Evolutionary conservation across 148 eudicot species (phyloP), one percentile per base, ranked within the genome.

Genomic region (Cornus suecica): DNA sequence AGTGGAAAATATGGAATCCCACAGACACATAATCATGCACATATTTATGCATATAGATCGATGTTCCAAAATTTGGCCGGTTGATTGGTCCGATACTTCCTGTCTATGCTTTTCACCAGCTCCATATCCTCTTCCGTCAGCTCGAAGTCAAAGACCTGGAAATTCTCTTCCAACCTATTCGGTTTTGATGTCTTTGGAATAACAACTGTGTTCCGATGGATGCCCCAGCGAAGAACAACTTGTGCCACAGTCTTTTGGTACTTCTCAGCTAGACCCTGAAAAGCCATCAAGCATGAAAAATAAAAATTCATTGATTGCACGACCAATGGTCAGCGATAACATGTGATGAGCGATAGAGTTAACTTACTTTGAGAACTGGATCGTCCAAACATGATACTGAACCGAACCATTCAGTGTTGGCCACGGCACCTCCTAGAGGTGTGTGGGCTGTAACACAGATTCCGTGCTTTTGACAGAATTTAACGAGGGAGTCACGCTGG

Each of bases 361-460:
- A 52, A 80, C 81, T 71, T 83, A 92, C 98, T 84, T 94, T 82
- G 11, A 94, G 91, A 68, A 86, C 83, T 31, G 97, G 90, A 85
- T 94, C 98, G 10, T 92, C 98, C 86, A 94, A 79, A 72, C 98
- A 94, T 23, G 98, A 94, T 0, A 92, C 95, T 0, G 97, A 72
- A 73, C 98, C 97, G 51, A 94, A 94, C 98, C 92, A 94, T 67
- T 94, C 98, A 0, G 87, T 79, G 76, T 94, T 94, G 66, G 98
- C 97, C 69, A 82, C 75, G 32, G 98, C 86, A 34, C 98, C 98
- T 16, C 98, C 98, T 28, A 94, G 84, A 32, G 98, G 98, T n/a
- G 98, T 94, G 80, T 94, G 98, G 42, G 95, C 98, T 0, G 97
- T 94, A 51, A 94, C 91, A 77, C 88, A 85, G 66, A 94, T 71